Base-by-base conservation (phyloP, 1,284 basidiomycete genomes). In the Cutaneotrichosporon arboriforme region DNA sequence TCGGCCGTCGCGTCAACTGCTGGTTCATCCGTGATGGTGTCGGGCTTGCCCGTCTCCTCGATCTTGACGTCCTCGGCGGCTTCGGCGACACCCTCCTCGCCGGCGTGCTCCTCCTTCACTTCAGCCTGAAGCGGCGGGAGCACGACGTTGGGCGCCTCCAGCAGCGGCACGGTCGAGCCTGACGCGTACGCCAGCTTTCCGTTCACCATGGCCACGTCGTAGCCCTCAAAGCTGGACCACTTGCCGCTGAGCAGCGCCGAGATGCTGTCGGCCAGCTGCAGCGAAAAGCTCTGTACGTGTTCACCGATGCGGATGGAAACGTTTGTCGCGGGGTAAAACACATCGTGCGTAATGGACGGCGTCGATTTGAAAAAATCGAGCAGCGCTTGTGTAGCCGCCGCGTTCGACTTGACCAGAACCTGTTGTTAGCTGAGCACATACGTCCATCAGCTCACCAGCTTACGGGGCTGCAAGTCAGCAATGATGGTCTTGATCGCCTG, bases 191-290 rank as follows among this genome's bases (percentile, higher is more conserved):
- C 81, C 26, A 97, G 84, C 22, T 87, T 83, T 22, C 92, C 94
- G 31, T 85, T 84, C 37, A 97, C 84, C 71, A 87, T 92, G 17
- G 88, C 90, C 38, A 98, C 87, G 72, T 97, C 91, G 70, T 93
- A 97, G 66, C 96, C 94, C 67, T 98, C 96, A 68, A 97, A 96
- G 88, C 87, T 83, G 12, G 91, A 93, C 84, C 97, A 87, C 70
- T 85, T 86, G 56, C 65, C 60, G 8, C 51, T 54, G 20, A 97
- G 75, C 2, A 84, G 82, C 3, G 80, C 81, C 59, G 66, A 96
- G 76, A 56, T 97, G 77, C 62, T 87, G 84, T 98, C 96, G 55
- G 90, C 91, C 43, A 99, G 82, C 10, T 89, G 88, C 58, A 98
- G 86, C 1, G 92, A 92, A 76, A 91, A 98, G 67, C 84, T 90